A percentile compares a stretch with the other conserved stretches of the same genome.
Conservation (phyloP, 1,139 yeast genomes). For the Diutina neorugosa region DNA sequence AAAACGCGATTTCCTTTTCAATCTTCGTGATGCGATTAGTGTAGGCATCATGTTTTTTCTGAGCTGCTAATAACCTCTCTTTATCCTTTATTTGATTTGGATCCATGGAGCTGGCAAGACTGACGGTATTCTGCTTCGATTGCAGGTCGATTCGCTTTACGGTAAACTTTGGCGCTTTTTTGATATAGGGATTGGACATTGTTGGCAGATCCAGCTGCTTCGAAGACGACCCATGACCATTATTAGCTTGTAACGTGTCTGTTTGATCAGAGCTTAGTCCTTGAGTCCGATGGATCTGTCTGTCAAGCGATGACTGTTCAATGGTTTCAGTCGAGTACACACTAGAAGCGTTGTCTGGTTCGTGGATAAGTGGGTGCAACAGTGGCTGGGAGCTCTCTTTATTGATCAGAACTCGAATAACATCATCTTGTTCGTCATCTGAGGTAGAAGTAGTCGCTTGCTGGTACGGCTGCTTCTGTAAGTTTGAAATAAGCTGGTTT, state of each 20-base stretch:
- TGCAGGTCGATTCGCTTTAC: slow-evolving; percentile 1
- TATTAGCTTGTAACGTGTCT: not conserved
- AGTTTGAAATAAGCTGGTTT: not conserved
- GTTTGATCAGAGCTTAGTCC: not conserved
- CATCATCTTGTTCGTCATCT: not conserved
- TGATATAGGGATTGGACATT: not conserved
- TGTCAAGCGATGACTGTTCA: not conserved
- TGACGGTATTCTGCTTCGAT: not conserved
- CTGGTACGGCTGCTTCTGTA: not conserved
- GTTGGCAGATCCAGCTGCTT: not conserved
- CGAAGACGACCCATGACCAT: not conserved
- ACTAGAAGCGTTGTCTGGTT: not conserved
- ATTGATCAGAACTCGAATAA: slow-evolving; percentile 2
- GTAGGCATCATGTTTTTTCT: slow-evolving; percentile 26
- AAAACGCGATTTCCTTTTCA: slow-evolving; percentile 29
- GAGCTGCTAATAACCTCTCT: slow-evolving; percentile 11
- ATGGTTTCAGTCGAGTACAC: not conserved
- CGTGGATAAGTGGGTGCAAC: not conserved
- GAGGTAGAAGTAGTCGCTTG: not conserved
- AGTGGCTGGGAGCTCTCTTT: slow-evolving; percentile 1
- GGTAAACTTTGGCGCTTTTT: not conserved
- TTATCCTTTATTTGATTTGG: not conserved
- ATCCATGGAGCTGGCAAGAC: not conserved
- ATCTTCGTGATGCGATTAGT: slow-evolving; percentile 23
- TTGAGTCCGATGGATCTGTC: not conserved